Evolutionary conservation across 768 basidiomycete species (phyloP).

Genomic region (Mycena capillaripes): DNA sequence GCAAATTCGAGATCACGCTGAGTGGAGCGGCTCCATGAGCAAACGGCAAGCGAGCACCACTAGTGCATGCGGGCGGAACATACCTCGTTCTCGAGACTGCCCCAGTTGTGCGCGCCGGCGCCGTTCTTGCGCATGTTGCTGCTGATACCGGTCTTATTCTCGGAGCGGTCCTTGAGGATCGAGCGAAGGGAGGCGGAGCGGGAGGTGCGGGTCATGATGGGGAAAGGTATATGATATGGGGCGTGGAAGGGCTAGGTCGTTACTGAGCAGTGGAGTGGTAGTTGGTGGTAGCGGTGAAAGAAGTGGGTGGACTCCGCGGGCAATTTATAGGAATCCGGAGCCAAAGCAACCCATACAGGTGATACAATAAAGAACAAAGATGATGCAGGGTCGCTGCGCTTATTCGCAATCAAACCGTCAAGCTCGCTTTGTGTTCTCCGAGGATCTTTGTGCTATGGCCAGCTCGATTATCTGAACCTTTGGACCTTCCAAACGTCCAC

Average conservation of each 20-base stretch:
- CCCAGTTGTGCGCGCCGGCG: conserved; percentile 90
- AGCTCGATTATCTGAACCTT: too few species aligned
- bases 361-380: background rate
- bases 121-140: conserved; percentile 83
- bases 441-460: too few species aligned
- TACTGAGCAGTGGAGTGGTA: background rate
- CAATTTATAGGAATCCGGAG: conserved; percentile 17
- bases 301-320: background rate
- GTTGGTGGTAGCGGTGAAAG: conserved; percentile 14
- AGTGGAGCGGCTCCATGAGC: background rate
- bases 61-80: background rate
- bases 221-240: background rate
- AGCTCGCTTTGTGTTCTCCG: too few species aligned
- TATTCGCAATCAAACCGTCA: too few species aligned
- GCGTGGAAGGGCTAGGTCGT: background rate
- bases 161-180: conserved; percentile 81
- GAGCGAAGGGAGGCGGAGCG: conserved; percentile 82
- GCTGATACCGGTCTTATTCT: conserved; percentile 83
- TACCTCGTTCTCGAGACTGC: conserved; percentile 72
- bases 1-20: conserved; percentile 66
- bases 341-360: conserved; percentile 20
- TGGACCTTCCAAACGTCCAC: too few species aligned
- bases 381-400: background rate
- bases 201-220: conserved; percentile 82
- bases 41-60: background rate